Evolutionary conservation across 78 protist genomes (phyloP).

Genomic region (Thecamonas trahens): DNA sequence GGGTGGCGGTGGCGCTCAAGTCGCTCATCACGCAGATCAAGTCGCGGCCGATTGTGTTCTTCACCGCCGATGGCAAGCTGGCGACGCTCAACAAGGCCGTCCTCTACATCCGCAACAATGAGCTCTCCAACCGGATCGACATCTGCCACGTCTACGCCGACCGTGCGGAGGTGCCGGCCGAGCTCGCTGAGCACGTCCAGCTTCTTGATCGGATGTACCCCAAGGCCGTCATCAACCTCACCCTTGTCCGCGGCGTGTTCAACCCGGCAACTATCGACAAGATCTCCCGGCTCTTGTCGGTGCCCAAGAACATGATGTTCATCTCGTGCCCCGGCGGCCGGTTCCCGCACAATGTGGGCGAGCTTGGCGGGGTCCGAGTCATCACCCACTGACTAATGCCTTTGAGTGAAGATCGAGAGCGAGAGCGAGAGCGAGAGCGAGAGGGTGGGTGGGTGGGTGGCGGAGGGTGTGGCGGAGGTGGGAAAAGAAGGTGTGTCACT

Average conservation of each 20-base stretch:
- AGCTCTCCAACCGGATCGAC: constrained; percentile 7
- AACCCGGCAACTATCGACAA: constrained; percentile 4
- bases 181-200: neutral
- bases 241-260: constrained; percentile 7
- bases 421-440: too few relatives aligned
- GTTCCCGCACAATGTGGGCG: neutral
- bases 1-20: too few relatives aligned
- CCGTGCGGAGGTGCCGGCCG: neutral
- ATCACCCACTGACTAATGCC: too few relatives aligned
- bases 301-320: constrained; percentile 24
- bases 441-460: too few relatives aligned
- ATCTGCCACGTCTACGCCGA: constrained; percentile 1
- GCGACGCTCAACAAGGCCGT: constrained; percentile 20
- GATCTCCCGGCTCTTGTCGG: neutral
- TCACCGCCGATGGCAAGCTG: constrained; percentile 3
- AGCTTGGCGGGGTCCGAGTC: constrained; percentile 20
- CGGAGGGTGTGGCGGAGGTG: too few relatives aligned
- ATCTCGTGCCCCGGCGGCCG: constrained; percentile 6
- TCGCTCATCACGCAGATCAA: neutral
- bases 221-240: constrained; percentile 3
- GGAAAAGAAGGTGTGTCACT: too few relatives aligned
- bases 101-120: constrained; percentile 10
- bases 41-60: neutral
- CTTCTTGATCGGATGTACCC: constrained; percentile 19
- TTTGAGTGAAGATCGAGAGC: too few relatives aligned